Base-by-base conservation (phyloP, 1,139 yeast genomes). In the Kluyveromyces sp. region DNA sequence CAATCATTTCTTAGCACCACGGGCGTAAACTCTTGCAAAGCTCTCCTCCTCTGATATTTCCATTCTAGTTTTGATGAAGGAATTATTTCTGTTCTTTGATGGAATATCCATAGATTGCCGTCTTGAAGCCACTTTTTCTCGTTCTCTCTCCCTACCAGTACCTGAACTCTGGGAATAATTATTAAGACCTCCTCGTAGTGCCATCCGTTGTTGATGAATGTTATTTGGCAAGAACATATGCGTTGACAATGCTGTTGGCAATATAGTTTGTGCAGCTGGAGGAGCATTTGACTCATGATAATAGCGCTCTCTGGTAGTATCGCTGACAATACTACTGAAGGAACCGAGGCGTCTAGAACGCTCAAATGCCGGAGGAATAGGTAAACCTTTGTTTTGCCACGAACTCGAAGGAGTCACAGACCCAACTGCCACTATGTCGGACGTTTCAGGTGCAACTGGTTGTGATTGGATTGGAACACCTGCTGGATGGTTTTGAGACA, bases 161-260 rank as follows among this genome's bases (percentile, higher is more conserved):
- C 8, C 27, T 4, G n/a, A 21, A 7, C 21, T 29, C 28, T 7
- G 33, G 40, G 15, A 15, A 34, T 26, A n/a, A 15, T 15, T 15
- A 15, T 15, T 15, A 15, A 15, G 21, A 15, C 34, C 34, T 10
- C 42, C 38, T n/a, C 41, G 45, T 34, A 34, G 54, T 2, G 61
- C 62, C 45, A 55, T 47, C 26, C 64, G 46, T 40, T 61, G 64
- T 48, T 62, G 65, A 39, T 54, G 59, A 15, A 63, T 52, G 47
- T 57, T 57, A 46, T 75, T 75, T 4, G 79, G 79, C 36, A 74
- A 53, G 55, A 75, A 75, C 78, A 75, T 75, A 54, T 75, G 80
- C 1, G 80, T 75, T 3, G 78, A 66, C 34, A 75, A 59, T 0
- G 79, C 79, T 3, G 78, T 74, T 25, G 80, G 79, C 38, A 75